Base-by-base conservation (phyloP, 441 rosid species). In the Erodium texanum region DNA sequence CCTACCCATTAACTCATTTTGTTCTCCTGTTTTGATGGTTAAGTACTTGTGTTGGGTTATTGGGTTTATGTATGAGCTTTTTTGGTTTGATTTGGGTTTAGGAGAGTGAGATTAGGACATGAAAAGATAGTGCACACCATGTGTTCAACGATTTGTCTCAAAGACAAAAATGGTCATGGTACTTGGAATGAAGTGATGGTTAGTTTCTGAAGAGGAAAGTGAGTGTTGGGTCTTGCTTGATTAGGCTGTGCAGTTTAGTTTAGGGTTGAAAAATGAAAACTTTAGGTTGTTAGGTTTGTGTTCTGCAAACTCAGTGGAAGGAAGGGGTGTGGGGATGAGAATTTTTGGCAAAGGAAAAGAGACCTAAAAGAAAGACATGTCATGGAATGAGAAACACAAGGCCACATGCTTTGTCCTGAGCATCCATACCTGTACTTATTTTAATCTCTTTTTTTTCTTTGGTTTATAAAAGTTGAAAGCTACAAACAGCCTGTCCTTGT, bases 331-430 rank as follows among this genome's bases (percentile, higher is more conserved):
- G 70, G 68, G 70, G 27, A 19, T 58, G 62, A 12, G 62, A 7
- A 0, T 1, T 29, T 38, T 14, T 16, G 19, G 15, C 54, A 65
- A 78, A 22, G 41, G 22, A 24, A 71, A 69, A 29, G 70, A 73
- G 68, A 16, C 20, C 23, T 20, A n/a, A 72, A 75, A 41, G 69
- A 75, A 79, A 80, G 71, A 77, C 78, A 75, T 79, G 82, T 77
- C 50, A 78, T 66, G 76, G 74, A 83, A 85, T 75, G 80, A 45
- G 87, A 76, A 85, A 76, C 86, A 82, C 81, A 69, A 63, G 0
- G 64, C 73, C 88, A 81, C 84, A 72, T 79, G 85, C 79, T 58
- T 32, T 72, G 81, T 75, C 79, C 27, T 61, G 67, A 66, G 73
- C 82, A 77, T 72, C 80, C 73, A 66, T 65, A 71, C 70, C 45